A percentile compares a stretch with the other conserved stretches of the same genome.
phyloP scores from a whole-genome alignment of 345 rosid genomes.

The Geranium brycei region DNA sequence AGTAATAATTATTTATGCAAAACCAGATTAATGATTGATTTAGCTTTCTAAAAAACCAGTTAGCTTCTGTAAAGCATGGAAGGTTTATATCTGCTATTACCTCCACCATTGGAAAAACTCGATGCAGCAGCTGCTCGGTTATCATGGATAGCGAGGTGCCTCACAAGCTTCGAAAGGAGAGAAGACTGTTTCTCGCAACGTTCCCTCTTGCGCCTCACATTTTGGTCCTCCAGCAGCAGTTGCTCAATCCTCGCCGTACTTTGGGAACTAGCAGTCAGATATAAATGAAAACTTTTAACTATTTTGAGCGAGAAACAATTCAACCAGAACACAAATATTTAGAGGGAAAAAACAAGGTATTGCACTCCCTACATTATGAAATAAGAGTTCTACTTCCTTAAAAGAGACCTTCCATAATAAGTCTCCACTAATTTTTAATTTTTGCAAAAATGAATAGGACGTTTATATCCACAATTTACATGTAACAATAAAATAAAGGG shows the following conservation, averaged over 20 bases:
- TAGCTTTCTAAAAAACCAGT: too few species aligned
- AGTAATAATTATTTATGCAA: too few species aligned
- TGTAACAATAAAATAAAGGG: too few species aligned
- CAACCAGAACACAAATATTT: background rate
- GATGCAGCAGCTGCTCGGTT: constrained; percentile 86
- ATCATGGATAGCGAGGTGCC: constrained; percentile 82
- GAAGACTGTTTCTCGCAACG: constrained; percentile 75
- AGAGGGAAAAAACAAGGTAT: background rate
- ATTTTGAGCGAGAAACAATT: background rate
- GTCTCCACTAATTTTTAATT: too few species aligned
- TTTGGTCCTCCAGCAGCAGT: constrained; percentile 82
- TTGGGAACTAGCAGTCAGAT: constrained; percentile 42
- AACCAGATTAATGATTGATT: too few species aligned
- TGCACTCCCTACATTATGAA: too few species aligned
- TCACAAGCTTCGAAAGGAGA: constrained; percentile 64
- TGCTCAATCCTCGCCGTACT: constrained; percentile 70
- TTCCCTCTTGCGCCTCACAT: constrained; percentile 67
- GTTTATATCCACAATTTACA: too few species aligned
- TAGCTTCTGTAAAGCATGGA: background rate
- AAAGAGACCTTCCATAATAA: too few species aligned
- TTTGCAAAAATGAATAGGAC: too few species aligned
- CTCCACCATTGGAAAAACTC: constrained; percentile 47
- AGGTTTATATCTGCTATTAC: constrained; percentile 11
- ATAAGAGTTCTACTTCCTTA: too few species aligned
- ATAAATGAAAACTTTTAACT: background rate